A percentile compares a stretch with the other conserved stretches of the same genome.
Conservation (phyloP, 805 yeast species). For the Jamesozyma lodderae region DNA sequence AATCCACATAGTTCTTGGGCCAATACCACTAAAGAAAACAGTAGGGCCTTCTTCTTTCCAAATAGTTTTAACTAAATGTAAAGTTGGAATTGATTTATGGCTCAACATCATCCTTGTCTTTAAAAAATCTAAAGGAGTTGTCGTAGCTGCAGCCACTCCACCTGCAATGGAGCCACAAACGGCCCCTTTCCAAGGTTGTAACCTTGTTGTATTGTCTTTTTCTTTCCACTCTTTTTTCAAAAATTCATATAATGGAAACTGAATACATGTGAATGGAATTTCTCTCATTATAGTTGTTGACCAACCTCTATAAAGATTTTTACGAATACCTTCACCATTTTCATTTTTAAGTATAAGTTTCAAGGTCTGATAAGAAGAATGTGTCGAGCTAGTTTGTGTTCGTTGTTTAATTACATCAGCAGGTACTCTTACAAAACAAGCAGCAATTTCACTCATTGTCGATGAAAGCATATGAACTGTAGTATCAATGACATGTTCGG, state of each 20-base stretch:
- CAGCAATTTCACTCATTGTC: slow-evolving; percentile 83
- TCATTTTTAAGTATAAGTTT: slow-evolving; percentile 49
- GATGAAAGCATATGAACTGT: slow-evolving; percentile 80
- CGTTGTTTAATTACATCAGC: slow-evolving; percentile 94
- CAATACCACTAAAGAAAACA: slow-evolving; percentile 76
- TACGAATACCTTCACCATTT: slow-evolving; percentile 67
- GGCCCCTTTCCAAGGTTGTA: slow-evolving; percentile 68
- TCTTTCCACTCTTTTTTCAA: slow-evolving; percentile 53
- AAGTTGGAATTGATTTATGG: slow-evolving; percentile 37
- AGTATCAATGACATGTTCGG: slow-evolving; percentile 32
- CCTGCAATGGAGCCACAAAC: slow-evolving; percentile 77
- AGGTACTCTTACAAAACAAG: slow-evolving; percentile 91
- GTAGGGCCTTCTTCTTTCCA: slow-evolving; percentile 61
- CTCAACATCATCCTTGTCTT: slow-evolving; percentile 82
- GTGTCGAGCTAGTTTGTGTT: slow-evolving; percentile 60
- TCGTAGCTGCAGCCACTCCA: slow-evolving; percentile 69
- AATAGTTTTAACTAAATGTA: slow-evolving; percentile 42
- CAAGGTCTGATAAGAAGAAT: slow-evolving; percentile 59
- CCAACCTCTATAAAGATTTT: slow-evolving; percentile 91
- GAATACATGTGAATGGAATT: slow-evolving; percentile 92
- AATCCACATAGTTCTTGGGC: slow-evolving; percentile 96
- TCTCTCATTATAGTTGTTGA: slow-evolving; percentile 86
- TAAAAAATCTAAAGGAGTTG: slow-evolving; percentile 73
- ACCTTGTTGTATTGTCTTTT: slow-evolving; percentile 15
- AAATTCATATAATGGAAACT: slow-evolving; percentile 87